Base-by-base conservation (phyloP, 1,284 basidiomycete genomes). In the Moniliella sp. region DNA sequence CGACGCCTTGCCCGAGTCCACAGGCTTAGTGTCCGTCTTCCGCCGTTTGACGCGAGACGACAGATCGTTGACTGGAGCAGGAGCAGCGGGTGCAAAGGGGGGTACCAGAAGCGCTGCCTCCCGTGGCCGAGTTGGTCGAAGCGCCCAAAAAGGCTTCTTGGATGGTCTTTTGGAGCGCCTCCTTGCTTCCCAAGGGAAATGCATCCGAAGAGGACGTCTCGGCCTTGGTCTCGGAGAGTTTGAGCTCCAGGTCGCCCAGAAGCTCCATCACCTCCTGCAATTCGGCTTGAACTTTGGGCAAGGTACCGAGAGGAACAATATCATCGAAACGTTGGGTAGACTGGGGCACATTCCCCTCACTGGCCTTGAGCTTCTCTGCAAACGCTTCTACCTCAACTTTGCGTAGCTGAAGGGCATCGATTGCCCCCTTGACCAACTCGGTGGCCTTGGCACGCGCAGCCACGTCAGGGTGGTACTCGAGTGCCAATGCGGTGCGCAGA, bases 381-480 rank as follows among this genome's bases (percentile, higher is more conserved):
- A 33, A 32, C 2, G 15, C n/a, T 10, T 26, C 26, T 5, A 11
- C 15, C 21, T 28, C 36, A 11, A 23, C 31, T 18, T 15, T 18
- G 11, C 18, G n/a, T 8, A 27, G 32, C 4, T 31, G 32, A 9
- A 57, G 36, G 1, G 46, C 42, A 14, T 42, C 34, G 0, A 38
- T 34, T 3, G 53, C 53, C 4, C 39, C 39, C 15, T 47, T 38
- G 1, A 58, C 48, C 19, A 52, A 46, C 8, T 37, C 30, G 14
- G 35, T 33, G 8, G 55, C 54, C 9, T 34, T 39, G 5, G 34
- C 33, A 15, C 51, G 43, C 14, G 42, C 36, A 4, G 35, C 33
- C 4, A 40, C 31, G 1, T 54, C 40, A 0, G 55, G 55, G 17
- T 58, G 55, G 33, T 50, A 58, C 26, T 58, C 55, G 9, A 58